Evolutionary conservation across 2,329 filamentous ascomycete genomes (phyloP).

Genomic region (Shiraia sp.): DNA sequence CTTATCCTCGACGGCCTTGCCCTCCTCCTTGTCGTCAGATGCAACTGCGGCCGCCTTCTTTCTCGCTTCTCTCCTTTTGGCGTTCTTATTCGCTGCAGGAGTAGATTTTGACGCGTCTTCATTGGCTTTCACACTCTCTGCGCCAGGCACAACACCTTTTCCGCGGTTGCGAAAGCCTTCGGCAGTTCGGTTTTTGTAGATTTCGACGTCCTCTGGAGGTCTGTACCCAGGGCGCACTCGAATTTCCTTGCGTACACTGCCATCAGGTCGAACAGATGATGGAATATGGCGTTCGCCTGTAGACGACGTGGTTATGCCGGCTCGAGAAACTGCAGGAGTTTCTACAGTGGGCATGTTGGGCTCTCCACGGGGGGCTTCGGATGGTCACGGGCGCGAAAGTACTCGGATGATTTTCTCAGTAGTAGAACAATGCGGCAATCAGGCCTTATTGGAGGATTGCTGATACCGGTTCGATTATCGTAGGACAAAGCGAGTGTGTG

Average conservation of each 20-base stretch:
- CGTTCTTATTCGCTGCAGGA: constrained; percentile 74
- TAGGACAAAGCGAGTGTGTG: too few relatives aligned
- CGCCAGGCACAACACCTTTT: constrained; percentile 73
- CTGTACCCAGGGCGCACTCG: constrained; percentile 91
- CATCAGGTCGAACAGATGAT: constrained; percentile 82
- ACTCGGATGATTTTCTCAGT: too few relatives aligned
- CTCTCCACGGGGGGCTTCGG: background rate
- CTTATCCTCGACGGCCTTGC: constrained; percentile 32
- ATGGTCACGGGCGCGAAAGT: background rate
- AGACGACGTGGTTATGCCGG: constrained; percentile 68
- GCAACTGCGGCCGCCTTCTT: constrained; percentile 56
- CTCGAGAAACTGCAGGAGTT: constrained; percentile 41
- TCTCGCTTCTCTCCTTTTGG: constrained; percentile 72
- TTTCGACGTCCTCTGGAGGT: constrained; percentile 91
- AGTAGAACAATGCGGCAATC: too few relatives aligned
- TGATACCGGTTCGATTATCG: too few relatives aligned
- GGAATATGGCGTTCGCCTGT: constrained; percentile 89
- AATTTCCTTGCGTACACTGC: constrained; percentile 90
- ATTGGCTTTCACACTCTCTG: constrained; percentile 56
- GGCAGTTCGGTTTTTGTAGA: constrained; percentile 92
- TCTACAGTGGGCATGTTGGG: constrained; percentile 36
- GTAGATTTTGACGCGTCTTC: constrained; percentile 56
- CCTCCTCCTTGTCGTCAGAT: constrained; percentile 57
- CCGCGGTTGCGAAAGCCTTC: constrained; percentile 80
- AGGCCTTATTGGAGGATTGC: too few relatives aligned